These are phyloP conservation scores for Pelargonium cotyledonis DNA, from an alignment of 441 rosid genomes.

Conservation along the genomic window DNA sequence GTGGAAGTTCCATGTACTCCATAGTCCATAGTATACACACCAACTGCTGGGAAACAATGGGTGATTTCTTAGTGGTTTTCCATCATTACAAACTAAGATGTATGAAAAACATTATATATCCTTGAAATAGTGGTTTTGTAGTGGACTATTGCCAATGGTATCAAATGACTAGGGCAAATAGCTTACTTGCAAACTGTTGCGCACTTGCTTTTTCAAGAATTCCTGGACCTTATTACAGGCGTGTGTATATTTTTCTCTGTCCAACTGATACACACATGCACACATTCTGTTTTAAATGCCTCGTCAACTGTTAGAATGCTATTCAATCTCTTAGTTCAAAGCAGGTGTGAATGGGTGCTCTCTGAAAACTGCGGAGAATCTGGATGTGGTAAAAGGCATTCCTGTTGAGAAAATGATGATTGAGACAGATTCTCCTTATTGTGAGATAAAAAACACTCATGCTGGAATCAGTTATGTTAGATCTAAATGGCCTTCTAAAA, in stretches of 20 bases:
- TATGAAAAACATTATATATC: too few relatives aligned
- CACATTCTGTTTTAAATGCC: neutral
- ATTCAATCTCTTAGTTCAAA: slow-evolving; percentile 6
- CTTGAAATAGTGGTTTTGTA: too few relatives aligned
- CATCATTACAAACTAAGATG: too few relatives aligned
- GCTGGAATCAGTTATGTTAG: slow-evolving; percentile 65
- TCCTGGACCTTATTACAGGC: neutral
- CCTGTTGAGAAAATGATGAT: slow-evolving; percentile 91
- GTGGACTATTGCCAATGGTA: neutral
- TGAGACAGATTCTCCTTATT: slow-evolving; percentile 96
- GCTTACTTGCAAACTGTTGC: neutral
- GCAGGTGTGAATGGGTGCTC: slow-evolving; percentile 95
- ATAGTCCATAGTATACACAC: neutral
- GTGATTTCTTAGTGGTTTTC: neutral
- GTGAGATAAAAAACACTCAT: slow-evolving; percentile 79
- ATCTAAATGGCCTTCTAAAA: slow-evolving; percentile 78
- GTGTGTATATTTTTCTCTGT: neutral
- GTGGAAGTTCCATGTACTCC: too few relatives aligned
- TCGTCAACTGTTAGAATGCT: neutral
- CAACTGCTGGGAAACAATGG: neutral
- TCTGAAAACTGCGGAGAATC: slow-evolving; percentile 69
- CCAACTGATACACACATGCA: neutral
- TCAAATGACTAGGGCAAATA: neutral
- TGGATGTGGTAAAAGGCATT: slow-evolving; percentile 63
- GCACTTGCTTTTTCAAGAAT: neutral